phyloP scores from a whole-genome alignment of 176 grass and related monocot species.

The Bolboschoenus planiculmis region DNA sequence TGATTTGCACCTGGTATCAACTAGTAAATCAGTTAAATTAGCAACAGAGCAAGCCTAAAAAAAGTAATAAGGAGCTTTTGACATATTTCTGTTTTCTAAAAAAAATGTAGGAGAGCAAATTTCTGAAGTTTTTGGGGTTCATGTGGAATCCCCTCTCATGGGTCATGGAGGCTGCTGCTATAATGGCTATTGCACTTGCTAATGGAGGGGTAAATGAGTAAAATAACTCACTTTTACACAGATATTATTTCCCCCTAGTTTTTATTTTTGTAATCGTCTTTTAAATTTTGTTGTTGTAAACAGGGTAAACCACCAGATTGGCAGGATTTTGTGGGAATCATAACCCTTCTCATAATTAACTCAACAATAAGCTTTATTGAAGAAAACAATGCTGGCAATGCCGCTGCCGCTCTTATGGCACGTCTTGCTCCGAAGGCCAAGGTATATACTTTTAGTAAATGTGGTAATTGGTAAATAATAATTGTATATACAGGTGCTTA shows the following conservation, averaged over 20 bases:
- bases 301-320: slow-evolving; percentile 88
- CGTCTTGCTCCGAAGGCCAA: slow-evolving; percentile 80
- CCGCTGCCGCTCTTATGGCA: slow-evolving; percentile 75
- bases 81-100: background rate
- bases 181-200: slow-evolving; percentile 83
- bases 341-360: slow-evolving; percentile 79
- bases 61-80: background rate
- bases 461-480: background rate
- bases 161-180: slow-evolving; percentile 87
- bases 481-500: background rate
- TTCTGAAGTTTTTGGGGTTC: slow-evolving; percentile 82
- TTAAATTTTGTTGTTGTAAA: background rate
- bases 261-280: background rate
- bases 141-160: slow-evolving; percentile 92
- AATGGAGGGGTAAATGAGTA: slow-evolving; percentile 55
- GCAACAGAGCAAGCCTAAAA: background rate
- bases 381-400: slow-evolving; percentile 93
- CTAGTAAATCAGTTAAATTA: background rate
- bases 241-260: background rate
- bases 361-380: slow-evolving; percentile 89
- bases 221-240: background rate
- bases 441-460: slow-evolving; percentile 27
- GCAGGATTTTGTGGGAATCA: slow-evolving; percentile 87
- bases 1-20: background rate
- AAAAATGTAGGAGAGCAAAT: slow-evolving; percentile 65